phyloP scores from a whole-genome alignment of 768 basidiomycete species.

The Xerocomellus chrysenteron region DNA sequence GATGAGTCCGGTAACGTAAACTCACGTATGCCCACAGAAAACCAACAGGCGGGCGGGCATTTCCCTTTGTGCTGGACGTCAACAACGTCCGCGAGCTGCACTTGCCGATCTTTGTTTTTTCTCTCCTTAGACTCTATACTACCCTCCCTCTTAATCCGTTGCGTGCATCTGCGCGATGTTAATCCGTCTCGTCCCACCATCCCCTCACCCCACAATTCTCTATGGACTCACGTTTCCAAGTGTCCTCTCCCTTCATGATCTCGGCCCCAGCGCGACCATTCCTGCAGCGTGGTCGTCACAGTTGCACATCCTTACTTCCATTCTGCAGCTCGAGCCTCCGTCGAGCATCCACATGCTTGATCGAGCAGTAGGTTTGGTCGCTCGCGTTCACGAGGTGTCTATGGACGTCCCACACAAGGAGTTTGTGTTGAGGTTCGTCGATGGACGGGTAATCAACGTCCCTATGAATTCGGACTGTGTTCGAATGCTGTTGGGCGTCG shows the following conservation, averaged over 20 bases:
- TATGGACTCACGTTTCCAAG: conserved; percentile 54
- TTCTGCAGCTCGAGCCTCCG: conserved; percentile 55
- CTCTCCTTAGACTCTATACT: conserved; percentile 24
- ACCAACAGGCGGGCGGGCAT: conserved; percentile 18
- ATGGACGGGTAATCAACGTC: conserved; percentile 53
- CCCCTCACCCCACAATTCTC: conserved; percentile 52
- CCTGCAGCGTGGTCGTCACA: conserved; percentile 57
- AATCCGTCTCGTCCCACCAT: conserved; percentile 50
- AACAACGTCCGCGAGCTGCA: conserved; percentile 22
- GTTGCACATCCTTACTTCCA: conserved; percentile 45
- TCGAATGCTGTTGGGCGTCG: conserved; percentile 48
- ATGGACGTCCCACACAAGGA: conserved; percentile 53
- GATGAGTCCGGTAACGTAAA: conserved; percentile 24
- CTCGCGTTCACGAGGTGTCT: conserved; percentile 55
- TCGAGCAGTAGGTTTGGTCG: conserved; percentile 55
- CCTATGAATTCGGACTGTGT: conserved; percentile 42
- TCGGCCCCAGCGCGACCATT: conserved; percentile 34
- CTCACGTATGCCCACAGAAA: conserved; percentile 32
- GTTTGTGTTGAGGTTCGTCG: conserved; percentile 56
- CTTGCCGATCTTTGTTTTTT: conserved; percentile 1
- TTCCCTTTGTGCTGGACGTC: conserved; percentile 31
- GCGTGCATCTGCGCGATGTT: conserved; percentile 42
- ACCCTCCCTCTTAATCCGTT: conserved; percentile 25
- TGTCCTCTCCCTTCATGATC: conserved; percentile 35
- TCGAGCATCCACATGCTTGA: conserved; percentile 56